Evolutionary conservation across 306 rosid species (phyloP), one percentile per base, ranked within the genome.

Genomic region (Quillaja saponaria): DNA sequence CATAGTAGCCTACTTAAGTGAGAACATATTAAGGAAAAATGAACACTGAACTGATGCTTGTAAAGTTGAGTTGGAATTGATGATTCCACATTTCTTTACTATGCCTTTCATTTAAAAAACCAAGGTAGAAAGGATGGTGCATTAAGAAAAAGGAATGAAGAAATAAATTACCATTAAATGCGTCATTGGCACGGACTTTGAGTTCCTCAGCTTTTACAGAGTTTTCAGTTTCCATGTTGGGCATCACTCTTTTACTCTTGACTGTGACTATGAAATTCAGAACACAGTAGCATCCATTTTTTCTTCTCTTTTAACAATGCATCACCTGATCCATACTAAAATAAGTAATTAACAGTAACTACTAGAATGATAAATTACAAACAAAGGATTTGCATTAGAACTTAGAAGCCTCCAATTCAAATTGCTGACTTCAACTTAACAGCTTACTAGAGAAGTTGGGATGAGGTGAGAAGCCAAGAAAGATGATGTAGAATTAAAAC

Each of bases 131-230:
- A 37, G 45, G 58, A 60, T 34, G 66, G 31, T 48, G 14, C 6
- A 64, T 38, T 17, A 25, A 58, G 8, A 25, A 14, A 33, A 20
- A 59, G 40, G 31, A 46, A 45, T 34, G 14, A 45, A 49, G 42
- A 58, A 44, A 64, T 39, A 51, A 58, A 65, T 69, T 73, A 89
- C 99, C 96, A 46, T 79, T 69, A 75, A 86, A 92, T 65, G 95
- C 95, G 67, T 85, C 83, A 64, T 92, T 92, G 33, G 99, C 99
- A 49, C 66, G 90, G 55, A 72, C 18, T 59, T 92, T 94, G 68
- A 85, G 19, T 79, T 89, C 89, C 78, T 92, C 99, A 16, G 96
- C 95, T 55, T 67, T 85, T 1, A 77, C 71, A 16, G 88, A 77
- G 34, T 74, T 82, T 16, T 74, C 73, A 37, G 75, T 16, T 78